Evolutionary conservation across 2,329 filamentous ascomycete species (phyloP).

Genomic region (Penicillium occitanis): DNA sequence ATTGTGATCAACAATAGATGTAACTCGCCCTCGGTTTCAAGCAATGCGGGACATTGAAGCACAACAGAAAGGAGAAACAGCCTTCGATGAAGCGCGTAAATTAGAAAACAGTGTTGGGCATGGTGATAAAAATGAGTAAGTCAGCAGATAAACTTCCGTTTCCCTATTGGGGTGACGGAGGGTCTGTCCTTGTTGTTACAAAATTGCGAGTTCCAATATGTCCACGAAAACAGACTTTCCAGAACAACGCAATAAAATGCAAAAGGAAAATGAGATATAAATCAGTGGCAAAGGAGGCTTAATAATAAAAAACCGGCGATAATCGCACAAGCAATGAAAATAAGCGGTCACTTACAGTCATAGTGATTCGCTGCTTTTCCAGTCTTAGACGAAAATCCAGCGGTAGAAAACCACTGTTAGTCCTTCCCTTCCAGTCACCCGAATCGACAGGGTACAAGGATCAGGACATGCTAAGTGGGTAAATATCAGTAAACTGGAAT

Average conservation of each 20-base stretch:
- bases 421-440: slow-evolving; percentile 13
- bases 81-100: background rate
- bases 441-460: slow-evolving; percentile 20
- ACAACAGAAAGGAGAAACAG: background rate
- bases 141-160: too few relatives aligned
- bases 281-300: background rate
- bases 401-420: background rate
- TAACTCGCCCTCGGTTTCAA: background rate
- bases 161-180: background rate
- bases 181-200: background rate
- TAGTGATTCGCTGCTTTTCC: slow-evolving; percentile 12
- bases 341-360: slow-evolving; percentile 22
- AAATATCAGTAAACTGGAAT: slow-evolving; percentile 14
- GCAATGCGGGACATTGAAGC: background rate
- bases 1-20: background rate
- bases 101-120: background rate
- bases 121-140: background rate
- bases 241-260: background rate
- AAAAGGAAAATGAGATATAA: background rate
- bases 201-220: background rate
- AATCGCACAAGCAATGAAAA: background rate
- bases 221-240: background rate
- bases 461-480: slow-evolving; percentile 20
- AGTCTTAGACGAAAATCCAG: background rate
- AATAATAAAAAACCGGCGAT: background rate